Percentiles rank a stretch among this genome's conserved stretches.
Evolutionary conservation across 1,284 basidiomycete species (phyloP).

Genomic region (Wallemia mellicola): DNA sequence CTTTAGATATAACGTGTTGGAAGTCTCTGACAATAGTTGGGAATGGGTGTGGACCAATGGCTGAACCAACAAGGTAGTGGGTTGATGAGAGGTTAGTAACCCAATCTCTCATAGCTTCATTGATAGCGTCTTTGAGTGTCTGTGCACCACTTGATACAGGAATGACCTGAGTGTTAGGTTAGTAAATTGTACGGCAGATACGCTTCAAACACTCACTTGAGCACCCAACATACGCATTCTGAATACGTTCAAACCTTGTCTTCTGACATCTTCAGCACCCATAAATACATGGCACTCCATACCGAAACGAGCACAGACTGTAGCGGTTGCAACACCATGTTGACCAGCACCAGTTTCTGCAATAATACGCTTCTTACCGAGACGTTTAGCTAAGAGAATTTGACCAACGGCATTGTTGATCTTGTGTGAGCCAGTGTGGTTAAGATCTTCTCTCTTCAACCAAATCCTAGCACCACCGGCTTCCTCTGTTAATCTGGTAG

Average conservation of each 20-base stretch:
- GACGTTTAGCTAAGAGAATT: conserved; percentile 65
- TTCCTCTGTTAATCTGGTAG: conserved; percentile 39
- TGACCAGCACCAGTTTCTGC: conserved; percentile 97
- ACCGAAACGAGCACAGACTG: conserved; percentile 86
- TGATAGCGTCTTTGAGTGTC: conserved; percentile 92
- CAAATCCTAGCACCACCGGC: conserved; percentile 78
- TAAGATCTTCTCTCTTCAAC: conserved; percentile 85
- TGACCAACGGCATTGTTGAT: conserved; percentile 88
- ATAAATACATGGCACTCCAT: conserved; percentile 91
- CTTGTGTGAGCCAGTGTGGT: conserved; percentile 90
- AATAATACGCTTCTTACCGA: conserved; percentile 91
- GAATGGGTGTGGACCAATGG: conserved; percentile 94
- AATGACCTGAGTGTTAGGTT: too few relatives aligned
- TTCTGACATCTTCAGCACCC: conserved; percentile 90
- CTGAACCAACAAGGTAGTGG: conserved; percentile 90
- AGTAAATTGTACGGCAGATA: too few relatives aligned
- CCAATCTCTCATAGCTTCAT: conserved; percentile 93
- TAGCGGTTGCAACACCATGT: conserved; percentile 95
- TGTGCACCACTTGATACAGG: conserved; percentile 80
- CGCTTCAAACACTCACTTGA: too few relatives aligned
- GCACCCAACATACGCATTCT: conserved; percentile 90
- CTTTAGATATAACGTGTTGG: conserved; percentile 78
- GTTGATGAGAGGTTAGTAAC: conserved; percentile 63
- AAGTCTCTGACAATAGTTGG: conserved; percentile 96
- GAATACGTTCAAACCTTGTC: conserved; percentile 91